Base-by-base conservation (phyloP, 2,329 filamentous ascomycete species). In the Hypoxylon sp. region DNA sequence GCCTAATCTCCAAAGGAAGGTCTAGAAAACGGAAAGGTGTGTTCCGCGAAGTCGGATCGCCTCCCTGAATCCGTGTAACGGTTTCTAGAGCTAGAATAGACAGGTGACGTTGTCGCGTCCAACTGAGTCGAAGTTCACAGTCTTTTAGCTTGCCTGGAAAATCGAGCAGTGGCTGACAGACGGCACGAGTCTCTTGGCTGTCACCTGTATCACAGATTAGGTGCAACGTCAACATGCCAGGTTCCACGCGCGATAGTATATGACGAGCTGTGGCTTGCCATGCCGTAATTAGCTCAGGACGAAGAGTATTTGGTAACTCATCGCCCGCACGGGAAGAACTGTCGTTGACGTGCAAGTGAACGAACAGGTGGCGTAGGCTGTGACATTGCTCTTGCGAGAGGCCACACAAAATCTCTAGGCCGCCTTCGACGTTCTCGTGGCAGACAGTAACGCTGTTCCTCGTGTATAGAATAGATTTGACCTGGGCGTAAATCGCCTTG, bases 1-100 rank as follows among this genome's bases (percentile, higher is more conserved):
- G 46, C 44, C 58, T 58, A 27, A 66, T 53, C 51, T 66, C 64
- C 13, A 33, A 17, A 3, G 64, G 58, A 30, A 66, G 64, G 35
- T 61, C 25, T 2, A 59, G 53, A 40, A 66, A 66, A 20, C 51
- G 8, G 35, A 37, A 37, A n/a, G 35, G 35, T 6, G 0, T 37
- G 13, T 37, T 37, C 1, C 35, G 6, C 35, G 14, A 37, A 6
- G 13, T 13, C 2, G 13, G 35, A n/a, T 37, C 14, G 35, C 35
- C 35, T n/a, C 35, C 35, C 13, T 37, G 35, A 37, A 37, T 37
- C 2, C 35, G 35, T n/a, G 13, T 37, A 4, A n/a, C 35, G 13
- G 13, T 37, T 37, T 37, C 35, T 0, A 37, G n/a, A 37, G 35
- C 35, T n/a, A 37, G 6, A n/a, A 14, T 14, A 37, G 35, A 37